Conservation (phyloP, 108 stramenopile species). For the Skeletonema costatum region DNA sequence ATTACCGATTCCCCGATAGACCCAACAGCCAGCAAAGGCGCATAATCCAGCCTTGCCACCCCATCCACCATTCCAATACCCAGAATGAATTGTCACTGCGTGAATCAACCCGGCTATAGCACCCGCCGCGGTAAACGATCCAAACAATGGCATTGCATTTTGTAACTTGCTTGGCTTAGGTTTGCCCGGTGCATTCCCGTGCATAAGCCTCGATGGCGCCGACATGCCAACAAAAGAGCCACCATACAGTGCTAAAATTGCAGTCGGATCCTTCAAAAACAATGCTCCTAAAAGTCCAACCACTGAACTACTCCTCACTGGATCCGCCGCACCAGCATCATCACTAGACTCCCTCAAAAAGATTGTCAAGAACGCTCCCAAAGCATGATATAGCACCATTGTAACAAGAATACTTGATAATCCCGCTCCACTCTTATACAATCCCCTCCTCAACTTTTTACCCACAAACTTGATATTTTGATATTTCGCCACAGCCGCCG, state of each 20-base stretch:
- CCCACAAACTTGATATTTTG: constrained; percentile 41
- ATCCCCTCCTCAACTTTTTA: constrained; percentile 31
- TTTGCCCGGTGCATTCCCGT: constrained; percentile 33
- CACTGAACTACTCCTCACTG: constrained; percentile 59
- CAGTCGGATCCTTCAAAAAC: constrained; percentile 49
- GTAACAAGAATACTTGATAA: constrained; percentile 19
- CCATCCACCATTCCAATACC: constrained; percentile 71
- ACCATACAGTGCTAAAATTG: constrained; percentile 56
- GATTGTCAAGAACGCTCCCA: constrained; percentile 65
- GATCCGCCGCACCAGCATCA: constrained; percentile 57
- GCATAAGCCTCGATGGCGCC: constrained; percentile 62
- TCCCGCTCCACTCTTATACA: constrained; percentile 34
- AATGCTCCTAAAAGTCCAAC: constrained; percentile 57
- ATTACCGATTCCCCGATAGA: constrained; percentile 45
- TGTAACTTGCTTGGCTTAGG: constrained; percentile 2
- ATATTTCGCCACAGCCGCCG: constrained; percentile 45
- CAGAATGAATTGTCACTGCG: constrained; percentile 54
- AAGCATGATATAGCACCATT: constrained; percentile 50
- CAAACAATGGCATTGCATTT: constrained; percentile 7
- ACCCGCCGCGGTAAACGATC: constrained; percentile 56
- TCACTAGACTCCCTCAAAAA: constrained; percentile 62
- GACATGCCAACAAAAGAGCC: constrained; percentile 70
- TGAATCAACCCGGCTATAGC: constrained; percentile 62
- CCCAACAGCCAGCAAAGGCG: constrained; percentile 59
- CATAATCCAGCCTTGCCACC: constrained; percentile 76